These are phyloP conservation scores for Sideroxylon spinosum DNA, from an alignment of 179 eudicot species.

Conservation along the genomic window DNA sequence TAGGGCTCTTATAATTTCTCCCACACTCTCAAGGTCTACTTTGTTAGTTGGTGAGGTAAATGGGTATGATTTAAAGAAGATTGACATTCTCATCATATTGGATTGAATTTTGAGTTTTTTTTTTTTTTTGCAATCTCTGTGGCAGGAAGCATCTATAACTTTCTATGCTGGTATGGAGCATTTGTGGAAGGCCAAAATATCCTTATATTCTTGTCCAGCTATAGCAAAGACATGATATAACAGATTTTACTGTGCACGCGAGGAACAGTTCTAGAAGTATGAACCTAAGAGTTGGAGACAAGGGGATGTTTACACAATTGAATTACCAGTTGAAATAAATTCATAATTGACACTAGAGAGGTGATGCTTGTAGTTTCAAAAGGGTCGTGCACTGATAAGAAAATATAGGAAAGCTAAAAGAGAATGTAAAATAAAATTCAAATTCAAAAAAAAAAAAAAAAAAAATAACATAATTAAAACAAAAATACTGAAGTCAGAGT, in stretches of 20 bases:
- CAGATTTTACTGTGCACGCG: too few species aligned
- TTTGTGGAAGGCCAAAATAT: background rate
- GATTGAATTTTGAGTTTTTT: background rate
- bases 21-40: background rate
- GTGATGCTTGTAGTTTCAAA: background rate
- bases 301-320: background rate
- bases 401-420: background rate
- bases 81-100: slow-evolving; percentile 15
- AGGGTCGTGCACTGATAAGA: background rate
- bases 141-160: background rate
- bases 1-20: background rate
- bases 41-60: background rate
- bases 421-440: background rate
- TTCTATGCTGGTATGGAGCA: background rate
- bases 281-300: too few species aligned
- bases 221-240: background rate
- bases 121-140: background rate
- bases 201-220: background rate
- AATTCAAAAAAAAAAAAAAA: too few species aligned
- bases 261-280: background rate
- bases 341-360: background rate
- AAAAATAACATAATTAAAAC: background rate
- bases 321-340: background rate
- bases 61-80: background rate
- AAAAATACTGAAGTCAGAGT: background rate